phyloP scores from a whole-genome alignment of 208 protist genomes.

The Acanthamoeba lenticulata region DNA sequence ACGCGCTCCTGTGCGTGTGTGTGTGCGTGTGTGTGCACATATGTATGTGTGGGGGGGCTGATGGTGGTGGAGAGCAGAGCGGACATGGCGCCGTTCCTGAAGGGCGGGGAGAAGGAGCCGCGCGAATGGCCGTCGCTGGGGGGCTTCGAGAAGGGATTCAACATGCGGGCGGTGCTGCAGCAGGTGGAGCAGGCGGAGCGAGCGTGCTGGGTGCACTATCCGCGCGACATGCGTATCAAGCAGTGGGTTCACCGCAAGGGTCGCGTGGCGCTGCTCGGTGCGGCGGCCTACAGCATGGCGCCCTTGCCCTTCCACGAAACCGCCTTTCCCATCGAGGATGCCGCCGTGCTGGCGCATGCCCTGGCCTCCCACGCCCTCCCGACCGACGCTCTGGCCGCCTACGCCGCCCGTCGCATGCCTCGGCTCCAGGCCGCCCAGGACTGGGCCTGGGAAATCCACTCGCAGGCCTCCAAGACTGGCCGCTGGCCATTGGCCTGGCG shows the following conservation, averaged over 20 bases:
- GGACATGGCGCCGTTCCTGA: constrained; percentile 40
- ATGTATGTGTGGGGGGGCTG: background rate
- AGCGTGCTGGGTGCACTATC: constrained; percentile 28
- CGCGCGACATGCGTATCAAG: constrained; percentile 48
- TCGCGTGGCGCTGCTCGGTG: background rate
- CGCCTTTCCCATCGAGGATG: background rate
- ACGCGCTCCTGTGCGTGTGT: background rate
- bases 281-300: background rate
- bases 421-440: background rate
- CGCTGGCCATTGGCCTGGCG: background rate
- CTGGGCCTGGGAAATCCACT: background rate
- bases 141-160: constrained; percentile 19
- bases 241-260: background rate
- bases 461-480: background rate
- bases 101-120: background rate
- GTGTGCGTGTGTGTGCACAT: background rate
- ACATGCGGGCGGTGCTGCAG: constrained; percentile 25
- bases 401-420: constrained; percentile 8
- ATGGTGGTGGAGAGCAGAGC: background rate
- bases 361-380: background rate
- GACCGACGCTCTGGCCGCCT: background rate
- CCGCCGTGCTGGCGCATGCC: constrained; percentile 1
- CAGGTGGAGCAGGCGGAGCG: constrained; percentile 29
- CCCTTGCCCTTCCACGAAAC: background rate
- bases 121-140: background rate